Evolutionary conservation across 1,284 basidiomycete species (phyloP).

Genomic region (Uromyces viciae-fabae): DNA sequence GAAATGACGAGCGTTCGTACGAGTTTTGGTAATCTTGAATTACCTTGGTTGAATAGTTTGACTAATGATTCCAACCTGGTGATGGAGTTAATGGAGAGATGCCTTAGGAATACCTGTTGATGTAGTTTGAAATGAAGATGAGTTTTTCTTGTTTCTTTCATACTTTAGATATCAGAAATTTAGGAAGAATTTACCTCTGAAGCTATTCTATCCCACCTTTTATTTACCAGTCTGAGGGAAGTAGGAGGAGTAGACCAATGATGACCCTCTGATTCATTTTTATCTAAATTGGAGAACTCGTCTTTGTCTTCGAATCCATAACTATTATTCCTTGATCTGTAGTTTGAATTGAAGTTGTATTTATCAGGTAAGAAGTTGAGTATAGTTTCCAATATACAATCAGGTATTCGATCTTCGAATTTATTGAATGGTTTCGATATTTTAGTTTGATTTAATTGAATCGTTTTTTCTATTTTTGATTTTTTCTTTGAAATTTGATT

Average conservation of each 20-base stretch:
- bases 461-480: too few species aligned
- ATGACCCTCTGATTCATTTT: conserved; percentile 12
- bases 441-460: too few species aligned
- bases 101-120: not conserved
- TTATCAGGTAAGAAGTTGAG: not conserved
- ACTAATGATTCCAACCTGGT: not conserved
- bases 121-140: not conserved
- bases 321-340: not conserved
- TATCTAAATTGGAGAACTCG: too few species aligned
- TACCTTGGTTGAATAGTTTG: not conserved
- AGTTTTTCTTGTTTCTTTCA: conserved; percentile 9
- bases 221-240: not conserved
- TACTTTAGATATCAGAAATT: not conserved
- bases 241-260: not conserved
- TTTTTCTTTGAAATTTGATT: too few species aligned
- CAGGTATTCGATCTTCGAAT: not conserved
- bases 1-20: not conserved
- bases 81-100: conserved; percentile 8
- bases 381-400: not conserved
- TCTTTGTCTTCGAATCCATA: not conserved
- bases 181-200: not conserved
- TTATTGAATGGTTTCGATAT: too few species aligned
- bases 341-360: not conserved
- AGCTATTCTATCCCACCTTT: not conserved
- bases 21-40: not conserved